Evolutionary conservation across 306 rosid genomes (phyloP), one percentile per base, ranked within the genome.

Genomic region (Cucurbita maxima): DNA sequence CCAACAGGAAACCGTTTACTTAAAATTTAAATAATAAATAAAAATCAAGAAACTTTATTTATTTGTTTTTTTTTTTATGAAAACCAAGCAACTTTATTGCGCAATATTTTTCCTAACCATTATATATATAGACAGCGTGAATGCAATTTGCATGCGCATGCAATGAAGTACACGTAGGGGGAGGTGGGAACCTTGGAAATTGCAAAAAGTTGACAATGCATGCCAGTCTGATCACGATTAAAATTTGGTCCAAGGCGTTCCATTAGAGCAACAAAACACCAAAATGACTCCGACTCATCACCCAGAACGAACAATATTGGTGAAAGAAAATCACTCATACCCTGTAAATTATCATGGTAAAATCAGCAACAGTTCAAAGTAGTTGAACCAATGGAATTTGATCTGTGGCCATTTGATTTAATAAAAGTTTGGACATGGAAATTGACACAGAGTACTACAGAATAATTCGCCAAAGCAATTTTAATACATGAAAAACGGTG

Each of bases 201-300:
- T n/a, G 99, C 92, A 88, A 95, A 95, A 54, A 95, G 97, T 82
- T 95, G 99, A 74, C 97, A 89, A 81, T 95, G 99, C 99, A 95
- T 95, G 85, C 99, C 99, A 57, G 86, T 95, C 82, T 95, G 99
- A 81, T 95, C 97, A 50, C 97, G 99, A 76, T 95, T 95, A 78
- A 95, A 95, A 84, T 95, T 95, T 69, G 99, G 96, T 77, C 99
- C 99, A 22, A 95, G 91, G 48, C 96, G 96, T 76, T 88, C 96
- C 99, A 95, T 86, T 67, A 95, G 81, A 19, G 92, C 87, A 78
- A 87, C 97, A 81, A 95, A 95, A 83, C 97, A 95, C 99, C 99
- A 95, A 85, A 95, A 95, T 64, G 99, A 84, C 75, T 89, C 92
- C 3, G 99, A 86, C 73, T 95, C 99, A 84, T 91, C 96, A 58